Evolutionary conservation across 371 early-diverging fungal species (phyloP).

Genomic region (Syncephalastrum monosporum): DNA sequence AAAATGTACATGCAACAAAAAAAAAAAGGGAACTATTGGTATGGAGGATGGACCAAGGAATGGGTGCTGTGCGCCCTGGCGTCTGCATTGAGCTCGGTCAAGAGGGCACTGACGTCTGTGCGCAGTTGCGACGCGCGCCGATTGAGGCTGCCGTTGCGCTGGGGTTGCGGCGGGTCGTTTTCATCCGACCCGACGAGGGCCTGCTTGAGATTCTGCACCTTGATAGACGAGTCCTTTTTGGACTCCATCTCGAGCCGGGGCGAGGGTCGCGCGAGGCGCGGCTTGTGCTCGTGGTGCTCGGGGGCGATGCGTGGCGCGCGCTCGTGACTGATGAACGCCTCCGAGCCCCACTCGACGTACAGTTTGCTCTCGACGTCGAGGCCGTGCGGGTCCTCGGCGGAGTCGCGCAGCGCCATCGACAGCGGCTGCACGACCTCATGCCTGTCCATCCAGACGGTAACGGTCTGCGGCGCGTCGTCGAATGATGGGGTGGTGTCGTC

Average conservation of each 20-base stretch:
- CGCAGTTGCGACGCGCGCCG: slow-evolving; percentile 5
- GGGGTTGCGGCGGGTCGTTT: neutral
- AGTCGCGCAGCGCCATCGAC: slow-evolving; percentile 32
- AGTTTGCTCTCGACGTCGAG: slow-evolving; percentile 43
- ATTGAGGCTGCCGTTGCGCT: slow-evolving; percentile 3
- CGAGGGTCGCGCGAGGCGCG: slow-evolving; percentile 13
- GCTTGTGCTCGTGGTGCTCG: slow-evolving; percentile 11
- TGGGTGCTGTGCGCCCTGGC: slow-evolving; percentile 9
- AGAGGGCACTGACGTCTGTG: slow-evolving; percentile 13
- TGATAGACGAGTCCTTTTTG: slow-evolving; percentile 3
- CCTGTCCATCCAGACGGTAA: slow-evolving; percentile 24
- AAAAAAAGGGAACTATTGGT: neutral
- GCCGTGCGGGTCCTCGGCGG: slow-evolving; percentile 32
- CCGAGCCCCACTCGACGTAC: slow-evolving; percentile 46
- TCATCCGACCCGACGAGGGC: slow-evolving; percentile 8
- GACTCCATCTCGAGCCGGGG: slow-evolving; percentile 1
- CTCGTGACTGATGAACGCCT: slow-evolving; percentile 21
- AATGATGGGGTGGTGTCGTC: neutral
- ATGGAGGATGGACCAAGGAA: slow-evolving; percentile 23
- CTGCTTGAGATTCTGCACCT: slow-evolving; percentile 15
- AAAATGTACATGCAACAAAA: no score
- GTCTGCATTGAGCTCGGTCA: slow-evolving; percentile 12
- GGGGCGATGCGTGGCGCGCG: slow-evolving; percentile 8
- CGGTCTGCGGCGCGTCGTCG: slow-evolving; percentile 1
- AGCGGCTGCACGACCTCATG: slow-evolving; percentile 26